Evolutionary conservation across 768 basidiomycete genomes (phyloP).

Genomic region (Naematelia encephala): DNA sequence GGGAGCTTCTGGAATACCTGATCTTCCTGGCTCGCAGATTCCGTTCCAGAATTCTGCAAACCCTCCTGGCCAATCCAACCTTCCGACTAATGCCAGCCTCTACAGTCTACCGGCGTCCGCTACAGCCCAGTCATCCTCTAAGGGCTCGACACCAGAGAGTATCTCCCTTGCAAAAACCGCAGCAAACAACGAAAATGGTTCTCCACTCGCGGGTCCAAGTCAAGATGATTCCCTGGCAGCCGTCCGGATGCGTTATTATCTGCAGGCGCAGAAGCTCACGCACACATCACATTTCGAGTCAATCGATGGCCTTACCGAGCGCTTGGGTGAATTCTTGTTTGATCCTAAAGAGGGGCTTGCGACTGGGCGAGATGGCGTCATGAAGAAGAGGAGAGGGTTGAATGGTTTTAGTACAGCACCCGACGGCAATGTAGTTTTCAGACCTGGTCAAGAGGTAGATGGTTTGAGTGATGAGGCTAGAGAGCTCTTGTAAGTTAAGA

Average conservation of each 20-base stretch:
- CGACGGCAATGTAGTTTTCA: conserved; percentile 8
- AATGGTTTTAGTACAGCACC: conserved; percentile 10
- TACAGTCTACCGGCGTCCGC: not conserved
- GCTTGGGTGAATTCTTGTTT: conserved; percentile 41
- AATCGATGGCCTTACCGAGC: conserved; percentile 30
- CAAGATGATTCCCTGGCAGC: not conserved
- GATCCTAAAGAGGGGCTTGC: conserved; percentile 10
- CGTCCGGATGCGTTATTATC: not conserved
- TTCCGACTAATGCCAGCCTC: not conserved
- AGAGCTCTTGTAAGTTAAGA: conserved; percentile 26
- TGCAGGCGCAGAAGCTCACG: conserved; percentile 5
- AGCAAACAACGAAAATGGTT: conserved; percentile 4
- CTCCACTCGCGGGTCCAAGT: too few species aligned
- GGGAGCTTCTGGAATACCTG: not conserved
- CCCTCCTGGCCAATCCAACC: not conserved
- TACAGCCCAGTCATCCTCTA: not conserved
- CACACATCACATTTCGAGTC: conserved; percentile 10
- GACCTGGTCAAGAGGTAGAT: conserved; percentile 24
- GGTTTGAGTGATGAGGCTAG: conserved; percentile 29
- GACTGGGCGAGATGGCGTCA: not conserved
- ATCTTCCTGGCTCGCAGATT: not conserved
- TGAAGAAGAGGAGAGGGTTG: conserved; percentile 8
- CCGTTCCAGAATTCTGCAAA: not conserved
- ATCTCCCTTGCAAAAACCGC: not conserved
- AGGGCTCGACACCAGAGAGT: not conserved